phyloP scores from a whole-genome alignment of 306 rosid species.

The Cicer yamashitae region DNA sequence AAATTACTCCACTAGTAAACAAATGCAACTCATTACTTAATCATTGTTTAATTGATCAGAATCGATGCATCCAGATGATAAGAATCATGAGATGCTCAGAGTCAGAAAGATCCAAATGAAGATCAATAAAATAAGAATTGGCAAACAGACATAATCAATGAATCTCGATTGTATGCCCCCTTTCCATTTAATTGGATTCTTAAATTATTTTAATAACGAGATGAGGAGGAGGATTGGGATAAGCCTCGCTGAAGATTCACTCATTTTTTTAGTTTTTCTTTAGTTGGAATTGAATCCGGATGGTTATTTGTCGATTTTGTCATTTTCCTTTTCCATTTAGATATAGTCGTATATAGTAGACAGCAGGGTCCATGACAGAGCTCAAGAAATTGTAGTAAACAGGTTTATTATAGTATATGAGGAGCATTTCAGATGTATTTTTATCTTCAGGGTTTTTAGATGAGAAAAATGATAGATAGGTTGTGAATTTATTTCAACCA shows the following conservation, averaged over 20 bases:
- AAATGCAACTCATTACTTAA: constrained; percentile 31
- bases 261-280: not conserved
- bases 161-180: constrained; percentile 56
- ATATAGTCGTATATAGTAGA: too few relatives aligned
- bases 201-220: not conserved
- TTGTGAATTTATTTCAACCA: too few relatives aligned
- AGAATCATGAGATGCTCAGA: constrained; percentile 35
- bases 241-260: constrained; percentile 42
- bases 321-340: not conserved
- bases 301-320: not conserved
- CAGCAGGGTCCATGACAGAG: not conserved
- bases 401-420: too few relatives aligned
- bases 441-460: too few relatives aligned
- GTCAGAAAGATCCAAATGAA: constrained; percentile 37
- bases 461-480: too few relatives aligned
- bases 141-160: constrained; percentile 52
- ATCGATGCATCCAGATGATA: constrained; percentile 45
- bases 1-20: constrained; percentile 4
- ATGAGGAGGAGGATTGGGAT: not conserved
- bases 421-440: too few relatives aligned
- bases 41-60: constrained; percentile 42
- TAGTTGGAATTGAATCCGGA: too few relatives aligned
- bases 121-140: constrained; percentile 35
- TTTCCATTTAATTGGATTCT: constrained; percentile 23
- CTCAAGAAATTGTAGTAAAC: not conserved